Conservation (phyloP, 345 rosid genomes). For the Combretum micranthum region DNA sequence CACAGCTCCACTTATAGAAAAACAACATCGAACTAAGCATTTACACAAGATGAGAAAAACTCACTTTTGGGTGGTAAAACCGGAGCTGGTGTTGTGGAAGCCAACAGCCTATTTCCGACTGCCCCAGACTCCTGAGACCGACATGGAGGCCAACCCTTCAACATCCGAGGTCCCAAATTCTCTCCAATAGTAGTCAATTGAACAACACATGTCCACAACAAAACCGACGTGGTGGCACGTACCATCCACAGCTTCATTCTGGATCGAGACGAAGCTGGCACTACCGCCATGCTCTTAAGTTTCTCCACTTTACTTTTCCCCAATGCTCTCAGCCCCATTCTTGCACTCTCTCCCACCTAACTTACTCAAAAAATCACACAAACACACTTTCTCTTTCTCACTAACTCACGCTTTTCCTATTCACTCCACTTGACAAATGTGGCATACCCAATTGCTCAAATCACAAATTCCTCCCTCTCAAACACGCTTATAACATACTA, state of each 20-base stretch:
- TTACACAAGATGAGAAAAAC: constrained; percentile 6
- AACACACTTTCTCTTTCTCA: constrained; percentile 22
- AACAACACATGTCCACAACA: constrained; percentile 93
- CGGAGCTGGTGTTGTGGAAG: constrained; percentile 34
- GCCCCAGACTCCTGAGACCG: constrained; percentile 31
- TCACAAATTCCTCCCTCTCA: too few relatives aligned
- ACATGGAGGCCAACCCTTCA: constrained; percentile 91
- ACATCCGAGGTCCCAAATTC: constrained; percentile 79
- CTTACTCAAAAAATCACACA: constrained; percentile 3
- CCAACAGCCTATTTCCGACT: neutral
- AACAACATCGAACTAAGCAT: neutral
- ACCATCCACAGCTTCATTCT: constrained; percentile 83
- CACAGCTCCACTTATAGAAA: neutral
- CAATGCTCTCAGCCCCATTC: constrained; percentile 7
- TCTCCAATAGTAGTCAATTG: constrained; percentile 87
- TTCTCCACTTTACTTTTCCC: constrained; percentile 27
- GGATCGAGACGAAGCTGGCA: constrained; percentile 21
- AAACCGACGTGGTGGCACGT: constrained; percentile 76
- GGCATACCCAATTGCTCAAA: too few relatives aligned
- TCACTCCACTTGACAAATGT: neutral
- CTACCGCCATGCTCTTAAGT: constrained; percentile 19
- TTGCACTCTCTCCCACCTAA: constrained; percentile 25
- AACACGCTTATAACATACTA: too few relatives aligned
- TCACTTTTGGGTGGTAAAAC: constrained; percentile 77
- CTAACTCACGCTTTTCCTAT: constrained; percentile 39